Evolutionary conservation across 148 eudicot genomes (phyloP).

Genomic region (Polygonum aviculare): DNA sequence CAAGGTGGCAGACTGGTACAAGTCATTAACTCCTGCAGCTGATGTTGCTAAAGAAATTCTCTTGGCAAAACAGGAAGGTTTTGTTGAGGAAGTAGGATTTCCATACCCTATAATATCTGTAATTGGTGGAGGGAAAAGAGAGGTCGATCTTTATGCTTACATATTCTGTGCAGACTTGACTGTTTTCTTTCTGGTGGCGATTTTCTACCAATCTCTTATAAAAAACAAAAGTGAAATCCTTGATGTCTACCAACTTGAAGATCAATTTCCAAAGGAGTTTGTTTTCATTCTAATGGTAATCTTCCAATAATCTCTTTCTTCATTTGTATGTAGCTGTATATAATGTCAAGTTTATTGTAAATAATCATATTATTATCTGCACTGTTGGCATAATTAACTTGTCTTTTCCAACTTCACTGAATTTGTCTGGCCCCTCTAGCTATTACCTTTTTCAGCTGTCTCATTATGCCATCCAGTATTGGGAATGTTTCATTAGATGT

Average conservation of each 20-base stretch:
- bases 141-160: constrained; percentile 91
- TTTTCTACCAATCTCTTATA: constrained; percentile 84
- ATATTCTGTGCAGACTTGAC: constrained; percentile 90
- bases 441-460: not conserved
- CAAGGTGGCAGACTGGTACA: constrained; percentile 40
- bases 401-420: not conserved
- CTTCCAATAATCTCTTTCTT: constrained; percentile 7
- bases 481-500: not conserved
- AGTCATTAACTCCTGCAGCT: constrained; percentile 90
- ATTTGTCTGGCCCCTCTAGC: not conserved
- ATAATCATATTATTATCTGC: not conserved
- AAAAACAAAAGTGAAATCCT: constrained; percentile 92
- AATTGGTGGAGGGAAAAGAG: constrained; percentile 96
- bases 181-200: constrained; percentile 90
- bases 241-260: constrained; percentile 97
- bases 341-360: not conserved
- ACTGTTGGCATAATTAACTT: not conserved
- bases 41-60: constrained; percentile 93
- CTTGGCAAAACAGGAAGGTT: constrained; percentile 47
- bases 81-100: constrained; percentile 60
- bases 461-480: not conserved
- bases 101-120: constrained; percentile 78
- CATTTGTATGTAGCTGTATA: not conserved
- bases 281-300: constrained; percentile 86
- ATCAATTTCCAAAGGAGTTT: constrained; percentile 92